Conservation (phyloP, 2,329 filamentous ascomycete species). For the Pseudogymnoascus sp. region DNA sequence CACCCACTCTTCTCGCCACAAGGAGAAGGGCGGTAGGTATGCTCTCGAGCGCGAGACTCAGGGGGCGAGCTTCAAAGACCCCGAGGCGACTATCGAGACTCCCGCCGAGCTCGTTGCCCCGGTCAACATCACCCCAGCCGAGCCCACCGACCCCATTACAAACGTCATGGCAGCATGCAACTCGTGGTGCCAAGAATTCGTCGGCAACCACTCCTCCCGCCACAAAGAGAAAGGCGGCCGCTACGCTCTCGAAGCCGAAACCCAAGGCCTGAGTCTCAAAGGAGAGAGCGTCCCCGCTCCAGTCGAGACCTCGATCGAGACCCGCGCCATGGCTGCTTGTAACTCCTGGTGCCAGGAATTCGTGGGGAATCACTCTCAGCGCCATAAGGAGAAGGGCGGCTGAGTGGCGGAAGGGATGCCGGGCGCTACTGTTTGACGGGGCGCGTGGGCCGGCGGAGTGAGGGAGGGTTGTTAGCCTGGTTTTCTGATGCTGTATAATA, state of each 20-base stretch:
- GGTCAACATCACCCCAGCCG: too few species aligned
- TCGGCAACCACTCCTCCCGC: background rate
- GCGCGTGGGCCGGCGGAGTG: background rate
- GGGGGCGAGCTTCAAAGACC: background rate
- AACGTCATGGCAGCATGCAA: background rate
- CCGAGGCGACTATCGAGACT: background rate
- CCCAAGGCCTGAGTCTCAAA: too few species aligned
- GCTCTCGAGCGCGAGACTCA: background rate
- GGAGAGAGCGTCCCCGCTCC: too few species aligned
- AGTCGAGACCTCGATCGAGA: background rate
- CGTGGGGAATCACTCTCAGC: background rate
- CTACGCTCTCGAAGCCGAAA: too few species aligned
- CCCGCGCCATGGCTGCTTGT: too few species aligned
- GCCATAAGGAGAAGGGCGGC: background rate
- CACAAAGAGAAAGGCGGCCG: background rate
- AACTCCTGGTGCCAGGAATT: background rate
- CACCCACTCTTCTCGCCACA: background rate
- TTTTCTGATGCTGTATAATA: background rate
- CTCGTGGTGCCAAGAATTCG: background rate
- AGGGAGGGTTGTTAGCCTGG: background rate
- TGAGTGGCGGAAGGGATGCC: background rate
- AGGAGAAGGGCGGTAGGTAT: background rate
- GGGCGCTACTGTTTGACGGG: background rate
- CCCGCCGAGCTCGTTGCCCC: background rate
- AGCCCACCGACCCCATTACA: background rate